Base-by-base conservation (phyloP, 805 yeast species). In the Ogataea nakhonphanomensis region DNA sequence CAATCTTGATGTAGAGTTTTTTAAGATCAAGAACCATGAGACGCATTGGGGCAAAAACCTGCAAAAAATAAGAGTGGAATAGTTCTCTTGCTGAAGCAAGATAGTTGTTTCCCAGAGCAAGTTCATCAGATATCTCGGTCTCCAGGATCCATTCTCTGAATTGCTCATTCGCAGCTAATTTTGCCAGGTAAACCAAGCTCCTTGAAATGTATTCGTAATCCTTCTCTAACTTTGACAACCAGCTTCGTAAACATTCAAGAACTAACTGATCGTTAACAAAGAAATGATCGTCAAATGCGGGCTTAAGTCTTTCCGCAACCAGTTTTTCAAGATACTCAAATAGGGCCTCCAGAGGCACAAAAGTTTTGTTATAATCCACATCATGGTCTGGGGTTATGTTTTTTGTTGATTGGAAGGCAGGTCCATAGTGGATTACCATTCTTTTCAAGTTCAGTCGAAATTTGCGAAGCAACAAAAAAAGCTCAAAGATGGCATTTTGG, bases 401-500 rank as follows among this genome's bases (percentile, higher is more conserved):
- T 21, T 43, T 48, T 1, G 49, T 46, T 8, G 39, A 33, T 37
- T 44, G 46, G 33, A 61, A 57, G 6, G 50, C 51, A 1, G 52
- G 50, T 5, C 61, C 66, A 39, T 60, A 61, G 33, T 53, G 50
- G 10, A 38, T 29, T 3, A 54, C 53, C 49, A 61, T 48, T 34
- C 65, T 39, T 29, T 53, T 50, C 35, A 58, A 35, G 28, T 61
- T 61, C 25, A 49, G 42, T 22, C 60, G 35, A 23, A 57, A 49
- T 41, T 53, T 54, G 21, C 51, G 51, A 20, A 61, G 40, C 21
- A 57, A 40, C 7, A 46, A 35, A 24, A 50, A 61, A 6, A 54
- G 41, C 36, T 61, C 66, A 44, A 60, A 60, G n/a, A 61, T 38
- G 11, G 53, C 44, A 25, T 53, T 58, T 44, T 61, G 65, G 24